A percentile compares a stretch with the other conserved stretches of the same genome.
Evolutionary conservation across 2,329 filamentous ascomycete species (phyloP).

Genomic region (Knoxdaviesia proteae): DNA sequence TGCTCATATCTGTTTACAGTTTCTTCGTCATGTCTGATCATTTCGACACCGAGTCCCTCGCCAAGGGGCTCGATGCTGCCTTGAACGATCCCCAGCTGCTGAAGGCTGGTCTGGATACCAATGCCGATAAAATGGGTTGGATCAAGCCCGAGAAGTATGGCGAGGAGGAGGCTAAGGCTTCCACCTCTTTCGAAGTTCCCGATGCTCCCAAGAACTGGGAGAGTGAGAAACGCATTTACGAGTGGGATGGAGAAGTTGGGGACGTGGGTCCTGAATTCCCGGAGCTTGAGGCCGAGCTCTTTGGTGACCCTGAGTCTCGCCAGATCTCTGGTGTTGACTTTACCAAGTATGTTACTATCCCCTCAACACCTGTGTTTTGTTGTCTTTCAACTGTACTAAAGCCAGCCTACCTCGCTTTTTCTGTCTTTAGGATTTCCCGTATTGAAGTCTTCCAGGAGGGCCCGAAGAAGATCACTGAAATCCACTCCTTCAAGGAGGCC

Average conservation of each 20-base stretch:
- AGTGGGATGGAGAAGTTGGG: constrained; percentile 70
- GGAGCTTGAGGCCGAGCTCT: constrained; percentile 57
- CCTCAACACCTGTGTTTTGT: background rate
- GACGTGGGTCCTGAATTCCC: constrained; percentile 57
- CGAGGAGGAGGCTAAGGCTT: constrained; percentile 19
- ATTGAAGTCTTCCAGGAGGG: constrained; percentile 39
- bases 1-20: too few relatives aligned
- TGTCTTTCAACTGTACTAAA: background rate
- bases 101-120: constrained; percentile 3
- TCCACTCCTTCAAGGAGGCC: constrained; percentile 46
- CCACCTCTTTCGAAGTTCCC: constrained; percentile 12
- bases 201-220: constrained; percentile 18
- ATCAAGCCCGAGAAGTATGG: constrained; percentile 12
- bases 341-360: constrained; percentile 26
- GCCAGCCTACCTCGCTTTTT: too few relatives aligned
- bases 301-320: constrained; percentile 34
- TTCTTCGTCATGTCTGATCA: too few relatives aligned
- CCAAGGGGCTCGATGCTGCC: too few relatives aligned
- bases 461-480: constrained; percentile 24
- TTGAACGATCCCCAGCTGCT: too few relatives aligned
- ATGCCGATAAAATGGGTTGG: constrained; percentile 18
- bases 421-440: constrained; percentile 22
- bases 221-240: constrained; percentile 45
- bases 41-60: too few relatives aligned
- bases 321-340: constrained; percentile 39